Percentiles rank a stretch among this genome's conserved stretches.
phyloP scores from a whole-genome alignment of 2,329 filamentous ascomycete species.

The Dactylellina haptotyla region DNA sequence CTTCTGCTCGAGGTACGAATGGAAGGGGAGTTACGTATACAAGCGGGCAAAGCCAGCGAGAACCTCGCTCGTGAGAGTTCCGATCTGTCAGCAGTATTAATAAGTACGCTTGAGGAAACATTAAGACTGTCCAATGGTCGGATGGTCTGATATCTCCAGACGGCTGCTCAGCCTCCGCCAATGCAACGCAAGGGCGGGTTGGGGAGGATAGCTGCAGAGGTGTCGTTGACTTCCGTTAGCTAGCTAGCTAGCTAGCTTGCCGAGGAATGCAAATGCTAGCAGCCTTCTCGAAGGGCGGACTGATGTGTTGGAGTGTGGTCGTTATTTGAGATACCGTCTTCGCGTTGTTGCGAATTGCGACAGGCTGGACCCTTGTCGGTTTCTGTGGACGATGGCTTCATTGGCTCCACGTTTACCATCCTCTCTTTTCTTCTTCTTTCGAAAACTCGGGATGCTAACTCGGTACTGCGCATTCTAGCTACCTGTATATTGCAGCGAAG shows the following conservation, averaged over 20 bases:
- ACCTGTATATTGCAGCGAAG: background rate
- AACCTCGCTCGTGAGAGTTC: no score
- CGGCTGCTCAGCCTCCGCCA: background rate
- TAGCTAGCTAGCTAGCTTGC: no score
- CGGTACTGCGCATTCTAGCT: background rate
- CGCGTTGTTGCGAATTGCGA: constrained; percentile 5
- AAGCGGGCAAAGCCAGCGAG: no score
- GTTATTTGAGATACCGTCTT: background rate
- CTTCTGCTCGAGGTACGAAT: no score
- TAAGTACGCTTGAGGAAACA: background rate
- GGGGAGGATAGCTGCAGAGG: no score
- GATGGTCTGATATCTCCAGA: background rate
- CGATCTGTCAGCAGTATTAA: background rate
- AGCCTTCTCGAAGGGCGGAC: no score
- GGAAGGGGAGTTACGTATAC: no score
- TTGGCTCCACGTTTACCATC: background rate
- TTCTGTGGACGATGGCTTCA: background rate
- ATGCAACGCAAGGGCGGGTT: background rate
- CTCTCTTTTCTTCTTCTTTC: background rate
- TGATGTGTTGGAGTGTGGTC: background rate
- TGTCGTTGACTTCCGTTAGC: no score
- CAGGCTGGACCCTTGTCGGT: background rate
- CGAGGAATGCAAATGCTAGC: no score
- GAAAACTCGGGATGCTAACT: background rate
- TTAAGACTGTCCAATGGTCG: background rate